Percentiles rank a stretch among this genome's conserved stretches.
phyloP scores from a whole-genome alignment of 2,329 filamentous ascomycete genomes.

The Cryphonectria radicalis region DNA sequence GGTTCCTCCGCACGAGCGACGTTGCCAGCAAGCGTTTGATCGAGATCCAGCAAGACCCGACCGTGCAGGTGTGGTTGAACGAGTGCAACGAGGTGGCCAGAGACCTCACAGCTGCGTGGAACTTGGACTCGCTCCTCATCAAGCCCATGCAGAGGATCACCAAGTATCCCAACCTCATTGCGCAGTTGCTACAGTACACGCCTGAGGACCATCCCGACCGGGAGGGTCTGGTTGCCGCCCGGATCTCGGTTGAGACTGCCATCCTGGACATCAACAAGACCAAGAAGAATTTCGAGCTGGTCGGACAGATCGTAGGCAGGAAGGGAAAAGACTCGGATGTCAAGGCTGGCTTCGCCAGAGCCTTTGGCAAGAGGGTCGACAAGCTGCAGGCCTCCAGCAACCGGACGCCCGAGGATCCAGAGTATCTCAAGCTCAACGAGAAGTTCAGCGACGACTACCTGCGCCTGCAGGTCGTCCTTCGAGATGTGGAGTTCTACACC shows the following conservation, averaged over 20 bases:
- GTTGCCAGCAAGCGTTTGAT: slow-evolving; percentile 64
- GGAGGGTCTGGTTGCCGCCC: slow-evolving; percentile 60
- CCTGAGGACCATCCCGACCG: slow-evolving; percentile 84
- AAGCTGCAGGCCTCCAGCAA: slow-evolving; percentile 71
- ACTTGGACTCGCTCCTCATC: slow-evolving; percentile 92
- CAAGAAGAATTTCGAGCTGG: slow-evolving; percentile 91
- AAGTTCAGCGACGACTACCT: slow-evolving; percentile 92
- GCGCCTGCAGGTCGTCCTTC: slow-evolving; percentile 86
- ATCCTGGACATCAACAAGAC: slow-evolving; percentile 90
- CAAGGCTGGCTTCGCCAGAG: slow-evolving; percentile 81
- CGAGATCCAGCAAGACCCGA: slow-evolving; percentile 65
- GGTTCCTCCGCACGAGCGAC: slow-evolving; percentile 67
- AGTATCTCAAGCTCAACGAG: slow-evolving; percentile 80
- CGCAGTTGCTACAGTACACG: slow-evolving; percentile 78
- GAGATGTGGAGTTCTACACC: slow-evolving; percentile 92
- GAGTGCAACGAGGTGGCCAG: slow-evolving; percentile 93
- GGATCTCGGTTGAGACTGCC: slow-evolving; percentile 63
- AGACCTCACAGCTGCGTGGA: slow-evolving; percentile 92
- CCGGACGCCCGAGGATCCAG: slow-evolving; percentile 74
- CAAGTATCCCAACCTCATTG: slow-evolving; percentile 88
- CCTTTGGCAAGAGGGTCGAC: slow-evolving; percentile 86
- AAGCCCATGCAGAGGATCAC: slow-evolving; percentile 95
- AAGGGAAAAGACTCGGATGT: slow-evolving; percentile 90
- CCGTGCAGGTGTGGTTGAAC: slow-evolving; percentile 81
- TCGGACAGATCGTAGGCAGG: slow-evolving; percentile 83